Conservation (phyloP, 352 stramenopile species). For the Globisporangium orthogonon region DNA sequence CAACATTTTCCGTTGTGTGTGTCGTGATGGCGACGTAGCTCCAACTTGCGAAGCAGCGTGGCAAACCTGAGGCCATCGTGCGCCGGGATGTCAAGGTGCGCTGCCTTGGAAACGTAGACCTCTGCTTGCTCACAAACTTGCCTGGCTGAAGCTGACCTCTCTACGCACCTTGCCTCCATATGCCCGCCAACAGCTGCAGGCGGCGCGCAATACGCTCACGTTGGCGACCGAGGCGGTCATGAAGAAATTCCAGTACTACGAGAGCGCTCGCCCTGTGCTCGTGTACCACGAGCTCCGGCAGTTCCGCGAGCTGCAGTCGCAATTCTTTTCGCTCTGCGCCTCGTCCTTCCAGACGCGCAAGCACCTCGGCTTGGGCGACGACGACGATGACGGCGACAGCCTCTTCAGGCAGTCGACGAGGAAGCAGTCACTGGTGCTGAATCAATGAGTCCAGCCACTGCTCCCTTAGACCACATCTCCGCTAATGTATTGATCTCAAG, state of each 20-base stretch:
- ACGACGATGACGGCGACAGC: background rate
- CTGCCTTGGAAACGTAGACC: background rate
- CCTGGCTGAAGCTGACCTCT: too few species aligned
- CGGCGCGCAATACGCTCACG: conserved; percentile 9
- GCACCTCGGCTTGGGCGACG: background rate
- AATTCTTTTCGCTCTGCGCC: conserved; percentile 19
- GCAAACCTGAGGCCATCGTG: conserved; percentile 20
- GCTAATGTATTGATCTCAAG: too few species aligned
- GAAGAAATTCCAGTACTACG: conserved; percentile 23
- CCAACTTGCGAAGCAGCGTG: conserved; percentile 14
- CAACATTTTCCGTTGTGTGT: background rate
- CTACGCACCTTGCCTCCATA: too few species aligned
- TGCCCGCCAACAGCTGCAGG: conserved; percentile 14
- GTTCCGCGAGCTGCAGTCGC: conserved; percentile 21
- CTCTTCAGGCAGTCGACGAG: background rate
- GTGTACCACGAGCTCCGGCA: conserved; percentile 21
- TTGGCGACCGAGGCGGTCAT: conserved; percentile 13
- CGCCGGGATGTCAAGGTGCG: conserved; percentile 24
- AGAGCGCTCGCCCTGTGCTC: conserved; percentile 14
- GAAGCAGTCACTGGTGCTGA: background rate
- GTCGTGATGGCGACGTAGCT: conserved; percentile 10
- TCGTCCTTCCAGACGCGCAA: conserved; percentile 14
- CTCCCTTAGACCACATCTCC: background rate
- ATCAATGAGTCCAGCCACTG: background rate
- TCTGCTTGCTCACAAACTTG: background rate